These are phyloP conservation scores for Arthrobotrys iridis DNA, from an alignment of 2,329 filamentous ascomycete species.

Conservation along the genomic window DNA sequence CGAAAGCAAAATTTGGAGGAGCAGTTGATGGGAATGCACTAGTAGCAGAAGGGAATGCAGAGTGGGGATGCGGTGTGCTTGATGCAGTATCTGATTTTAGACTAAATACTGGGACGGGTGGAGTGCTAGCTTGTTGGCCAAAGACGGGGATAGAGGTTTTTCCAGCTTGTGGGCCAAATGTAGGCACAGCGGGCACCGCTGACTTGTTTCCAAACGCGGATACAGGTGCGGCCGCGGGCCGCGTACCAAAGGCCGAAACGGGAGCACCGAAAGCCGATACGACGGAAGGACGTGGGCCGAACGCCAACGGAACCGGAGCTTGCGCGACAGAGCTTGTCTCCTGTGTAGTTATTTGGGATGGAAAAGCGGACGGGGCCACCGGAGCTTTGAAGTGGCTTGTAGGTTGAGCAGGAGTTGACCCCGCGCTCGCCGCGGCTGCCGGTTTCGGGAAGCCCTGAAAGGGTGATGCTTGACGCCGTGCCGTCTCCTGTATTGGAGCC, in stretches of 20 bases:
- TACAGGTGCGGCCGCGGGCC: neutral
- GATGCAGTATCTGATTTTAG: slow-evolving; percentile 8
- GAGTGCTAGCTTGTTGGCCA: slow-evolving; percentile 11
- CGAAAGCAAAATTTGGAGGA: slow-evolving; percentile 13
- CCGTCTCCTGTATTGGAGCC: neutral
- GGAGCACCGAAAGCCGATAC: slow-evolving; percentile 28
- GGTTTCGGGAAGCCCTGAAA: slow-evolving; percentile 34
- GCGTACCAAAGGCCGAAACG: slow-evolving; percentile 30
- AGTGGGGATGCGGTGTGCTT: slow-evolving; percentile 5
- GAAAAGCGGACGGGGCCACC: slow-evolving; percentile 19
- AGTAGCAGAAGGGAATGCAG: slow-evolving; percentile 13
- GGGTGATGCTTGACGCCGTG: slow-evolving; percentile 5
- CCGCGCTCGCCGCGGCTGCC: neutral
- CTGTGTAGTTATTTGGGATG: slow-evolving; percentile 14
- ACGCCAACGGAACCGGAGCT: slow-evolving; percentile 25
- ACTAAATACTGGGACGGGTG: slow-evolving; percentile 25
- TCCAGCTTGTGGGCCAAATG: neutral
- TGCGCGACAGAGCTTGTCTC: neutral
- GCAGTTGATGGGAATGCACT: neutral
- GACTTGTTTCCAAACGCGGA: slow-evolving; percentile 32
- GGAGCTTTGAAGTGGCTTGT: slow-evolving; percentile 14
- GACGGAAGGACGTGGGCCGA: slow-evolving; percentile 6
- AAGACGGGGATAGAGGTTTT: slow-evolving; percentile 15
- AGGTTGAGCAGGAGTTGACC: neutral
- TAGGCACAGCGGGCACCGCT: neutral